Base-by-base conservation (phyloP, 202 grass and related monocot genomes). In the Dendrocalamus latiflorus region DNA sequence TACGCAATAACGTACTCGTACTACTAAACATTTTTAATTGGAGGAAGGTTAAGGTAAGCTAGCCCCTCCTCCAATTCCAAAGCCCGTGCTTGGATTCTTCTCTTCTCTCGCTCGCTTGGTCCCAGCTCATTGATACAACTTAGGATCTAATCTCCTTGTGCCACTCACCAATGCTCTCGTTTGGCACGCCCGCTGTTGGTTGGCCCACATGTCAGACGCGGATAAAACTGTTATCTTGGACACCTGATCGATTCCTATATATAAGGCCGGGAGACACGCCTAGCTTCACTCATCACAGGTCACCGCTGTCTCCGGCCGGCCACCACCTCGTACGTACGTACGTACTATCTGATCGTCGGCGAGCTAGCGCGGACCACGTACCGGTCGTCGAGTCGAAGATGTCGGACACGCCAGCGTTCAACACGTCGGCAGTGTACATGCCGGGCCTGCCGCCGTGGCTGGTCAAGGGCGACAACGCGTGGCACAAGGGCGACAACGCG, bases 391-490 rank as follows among this genome's bases (percentile, higher is more conserved):
- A 54, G 39, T 50, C 54, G 67, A 84, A 21, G 80, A 90, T 91
- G 94, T 2, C 82, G 3, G 43, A 16, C 5, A 0, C 3, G 21
- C 0, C 1, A 6, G 0, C 0, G 14, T 70, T 3, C 82, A 89
- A 85, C 70, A 89, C 90, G 54, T 57, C 91, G 43, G 0, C 0
- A 6, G 91, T 44, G 43, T 97, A 97, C 90, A 0, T 8, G 48
- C 83, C 50, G 5, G 62, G 49, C 20, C 0, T 5, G 5, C 7
- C 83, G 4, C 8, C 33, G 6, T 97, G 94, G 94, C 88, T 97
- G 38, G 92, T 94, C 92, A 97, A 92, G 67, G 94, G 94, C 33
- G 94, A 94, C 86, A 97, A 97, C 72, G 92, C 92, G n/a, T 97
- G 94, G 94, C 94, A 97, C 28, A 30, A 30, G 28, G 28, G 28